A percentile compares a stretch with the other conserved stretches of the same genome.
Conservation (phyloP, 208 protist genomes). For the Novymonas esmeraldas region DNA sequence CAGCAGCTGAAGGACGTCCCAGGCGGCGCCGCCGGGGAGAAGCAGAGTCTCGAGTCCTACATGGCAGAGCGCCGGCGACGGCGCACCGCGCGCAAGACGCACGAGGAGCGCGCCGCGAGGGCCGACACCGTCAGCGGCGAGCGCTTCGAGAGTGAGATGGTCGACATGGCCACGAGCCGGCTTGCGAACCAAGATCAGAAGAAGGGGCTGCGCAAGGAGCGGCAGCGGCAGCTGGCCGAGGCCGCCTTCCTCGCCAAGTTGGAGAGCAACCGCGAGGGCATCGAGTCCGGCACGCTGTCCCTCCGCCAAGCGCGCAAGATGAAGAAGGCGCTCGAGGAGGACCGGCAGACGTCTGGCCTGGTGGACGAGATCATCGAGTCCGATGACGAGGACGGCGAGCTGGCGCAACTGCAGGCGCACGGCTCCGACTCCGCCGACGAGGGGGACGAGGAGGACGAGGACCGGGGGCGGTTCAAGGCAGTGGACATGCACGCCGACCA, state of each 20-base stretch:
- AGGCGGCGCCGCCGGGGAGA: constrained; percentile 9
- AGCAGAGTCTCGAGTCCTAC: constrained; percentile 73
- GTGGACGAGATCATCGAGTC: constrained; percentile 29
- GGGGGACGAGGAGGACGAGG: constrained; percentile 10
- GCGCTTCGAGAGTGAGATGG: constrained; percentile 98
- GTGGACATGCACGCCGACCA: constrained; percentile 78
- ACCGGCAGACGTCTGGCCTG: constrained; percentile 35
- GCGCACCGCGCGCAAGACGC: constrained; percentile 71
- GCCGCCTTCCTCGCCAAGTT: constrained; percentile 96
- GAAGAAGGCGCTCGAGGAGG: constrained; percentile 77
- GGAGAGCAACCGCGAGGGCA: constrained; percentile 97
- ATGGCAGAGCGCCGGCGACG: constrained; percentile 69
- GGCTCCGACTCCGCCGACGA: constrained; percentile 12
- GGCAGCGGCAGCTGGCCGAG: constrained; percentile 98
- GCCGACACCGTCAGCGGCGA: constrained; percentile 98
- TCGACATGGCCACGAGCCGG: constrained; percentile 98
- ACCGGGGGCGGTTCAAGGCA: constrained; percentile 38
- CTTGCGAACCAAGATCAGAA: constrained; percentile 99
- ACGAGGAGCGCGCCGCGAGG: constrained; percentile 96
- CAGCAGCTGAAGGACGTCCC: constrained; percentile 13
- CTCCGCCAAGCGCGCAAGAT: constrained; percentile 65
- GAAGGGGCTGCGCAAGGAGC: constrained; percentile 98
- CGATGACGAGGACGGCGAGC: constrained; percentile 30
- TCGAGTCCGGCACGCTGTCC: constrained; percentile 95
- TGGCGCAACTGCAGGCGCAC: neutral